Evolutionary conservation across 2,329 filamentous ascomycete genomes (phyloP).

Genomic region (Penicillium sp.): DNA sequence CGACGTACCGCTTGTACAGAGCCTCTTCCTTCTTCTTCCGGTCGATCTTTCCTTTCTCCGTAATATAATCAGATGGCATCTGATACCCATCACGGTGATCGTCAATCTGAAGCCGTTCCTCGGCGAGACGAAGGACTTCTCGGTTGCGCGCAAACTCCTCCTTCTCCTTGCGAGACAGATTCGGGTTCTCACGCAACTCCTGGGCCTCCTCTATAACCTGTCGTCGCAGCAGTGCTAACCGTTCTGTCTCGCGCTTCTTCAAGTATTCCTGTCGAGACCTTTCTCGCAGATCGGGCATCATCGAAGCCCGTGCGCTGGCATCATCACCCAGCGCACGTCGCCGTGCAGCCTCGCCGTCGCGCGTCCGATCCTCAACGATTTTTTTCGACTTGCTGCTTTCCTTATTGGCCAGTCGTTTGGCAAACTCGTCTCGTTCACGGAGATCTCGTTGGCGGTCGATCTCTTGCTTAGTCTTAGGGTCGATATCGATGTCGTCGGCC

Average conservation of each 20-base stretch:
- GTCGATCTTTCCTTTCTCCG: conserved; percentile 86
- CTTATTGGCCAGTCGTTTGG: conserved; percentile 70
- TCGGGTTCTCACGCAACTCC: conserved; percentile 73
- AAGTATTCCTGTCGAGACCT: conserved; percentile 89
- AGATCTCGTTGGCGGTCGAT: conserved; percentile 64
- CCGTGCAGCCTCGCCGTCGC: conserved; percentile 59
- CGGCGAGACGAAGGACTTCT: conserved; percentile 75
- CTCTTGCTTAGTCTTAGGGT: conserved; percentile 59
- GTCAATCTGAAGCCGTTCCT: conserved; percentile 83
- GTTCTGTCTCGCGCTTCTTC: conserved; percentile 85
- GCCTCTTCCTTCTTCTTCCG: conserved; percentile 83
- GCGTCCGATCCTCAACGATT: conserved; percentile 60
- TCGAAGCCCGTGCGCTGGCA: conserved; percentile 64
- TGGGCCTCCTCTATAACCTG: conserved; percentile 87
- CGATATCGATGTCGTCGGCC: conserved; percentile 52
- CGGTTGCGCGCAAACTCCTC: conserved; percentile 86
- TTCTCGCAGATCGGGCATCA: conserved; percentile 77
- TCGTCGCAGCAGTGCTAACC: conserved; percentile 78
- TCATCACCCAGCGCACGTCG: conserved; percentile 66
- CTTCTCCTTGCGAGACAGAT: conserved; percentile 74
- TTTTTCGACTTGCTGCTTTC: conserved; percentile 71
- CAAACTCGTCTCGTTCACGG: conserved; percentile 75
- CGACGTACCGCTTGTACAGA: conserved; percentile 86
- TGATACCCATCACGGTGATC: conserved; percentile 90
- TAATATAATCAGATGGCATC: conserved; percentile 93